Conservation (phyloP, 768 basidiomycete species). For the Boletus rubroflammeus region DNA sequence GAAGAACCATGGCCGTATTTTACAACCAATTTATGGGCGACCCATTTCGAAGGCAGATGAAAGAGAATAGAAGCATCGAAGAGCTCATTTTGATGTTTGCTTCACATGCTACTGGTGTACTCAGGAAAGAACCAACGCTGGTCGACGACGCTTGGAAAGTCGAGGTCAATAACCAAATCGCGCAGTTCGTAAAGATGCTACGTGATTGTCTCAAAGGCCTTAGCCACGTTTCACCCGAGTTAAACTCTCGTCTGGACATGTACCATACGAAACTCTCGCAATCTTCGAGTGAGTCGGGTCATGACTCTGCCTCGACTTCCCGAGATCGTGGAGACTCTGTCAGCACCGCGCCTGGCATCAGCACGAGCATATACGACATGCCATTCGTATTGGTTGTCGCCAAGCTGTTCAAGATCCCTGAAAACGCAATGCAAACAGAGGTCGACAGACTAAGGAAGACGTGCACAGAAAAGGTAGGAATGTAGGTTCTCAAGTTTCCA, state of each 20-base stretch:
- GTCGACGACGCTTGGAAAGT: slow-evolving; percentile 88
- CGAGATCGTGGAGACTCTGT: slow-evolving; percentile 53
- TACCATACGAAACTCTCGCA: slow-evolving; percentile 80
- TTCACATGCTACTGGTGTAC: slow-evolving; percentile 78
- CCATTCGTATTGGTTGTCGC: slow-evolving; percentile 67
- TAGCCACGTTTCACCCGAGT: slow-evolving; percentile 79
- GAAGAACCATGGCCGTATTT: slow-evolving; percentile 89
- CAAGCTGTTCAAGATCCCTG: slow-evolving; percentile 69
- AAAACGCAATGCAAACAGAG: slow-evolving; percentile 66
- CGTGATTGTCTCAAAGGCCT: slow-evolving; percentile 72
- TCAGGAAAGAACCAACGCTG: slow-evolving; percentile 86
- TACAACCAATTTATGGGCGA: slow-evolving; percentile 88
- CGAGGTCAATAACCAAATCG: slow-evolving; percentile 90
- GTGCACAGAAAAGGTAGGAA: slow-evolving; percentile 71
- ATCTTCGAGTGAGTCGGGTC: slow-evolving; percentile 59
- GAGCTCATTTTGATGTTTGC: slow-evolving; percentile 97
- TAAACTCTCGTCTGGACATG: slow-evolving; percentile 75
- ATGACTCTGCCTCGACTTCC: slow-evolving; percentile 58
- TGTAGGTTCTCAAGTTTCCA: neutral
- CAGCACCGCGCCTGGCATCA: slow-evolving; percentile 34
- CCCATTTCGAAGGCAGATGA: slow-evolving; percentile 83
- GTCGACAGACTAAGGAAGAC: slow-evolving; percentile 59
- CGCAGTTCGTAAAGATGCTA: slow-evolving; percentile 81
- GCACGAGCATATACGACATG: slow-evolving; percentile 67
- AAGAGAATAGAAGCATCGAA: slow-evolving; percentile 95